Base-by-base conservation (phyloP, 331 rosid genomes). In the Cydonia oblonga region DNA sequence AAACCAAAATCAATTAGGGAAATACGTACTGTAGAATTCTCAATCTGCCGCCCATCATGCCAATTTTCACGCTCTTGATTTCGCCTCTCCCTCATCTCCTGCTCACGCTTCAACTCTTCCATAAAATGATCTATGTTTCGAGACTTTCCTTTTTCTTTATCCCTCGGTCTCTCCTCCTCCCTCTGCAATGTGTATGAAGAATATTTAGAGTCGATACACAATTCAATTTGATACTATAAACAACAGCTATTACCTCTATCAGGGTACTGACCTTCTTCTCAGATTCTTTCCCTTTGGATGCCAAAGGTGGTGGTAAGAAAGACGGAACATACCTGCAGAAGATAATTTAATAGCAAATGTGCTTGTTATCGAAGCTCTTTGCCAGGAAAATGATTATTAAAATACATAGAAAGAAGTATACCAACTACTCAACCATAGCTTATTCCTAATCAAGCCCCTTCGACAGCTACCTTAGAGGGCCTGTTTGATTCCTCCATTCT, bases 31-130 rank as follows among this genome's bases (percentile, higher is more conserved):
- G 66, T 71, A 72, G 96, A 84, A 84, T 73, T 87, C 54, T 95
- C 98, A 30, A 62, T 83, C 22, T n/a, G 82, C 68, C 88, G 96
- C 62, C 96, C 97, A 29, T 93, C 96, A 79, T 86, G 92, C 90
- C 92, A 86, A 66, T 76, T 80, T 35, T 93, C 98, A 65, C 97
- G 98, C 0, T 93, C 97, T 82, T 86, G 98, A 79, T 89, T 93
- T 72, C 99, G 88, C 72, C 88, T 88, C 77, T 91, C 99, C 88
- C 99, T 83, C 96, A 91, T 56, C 81, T 91, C 99, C 75, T 95
- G 96, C 82, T 91, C 99, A 35, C 88, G 96, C 86, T 91, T 95
- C 85, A 91, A 79, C 86, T 95, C 99, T 89, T 95, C 97, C 99
- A 95, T 91, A 75, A 86, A 95, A 72, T 88, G 85, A 86, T 95